phyloP scores from a whole-genome alignment of 2,329 filamentous ascomycete species.

The Aspergillus sp. region DNA sequence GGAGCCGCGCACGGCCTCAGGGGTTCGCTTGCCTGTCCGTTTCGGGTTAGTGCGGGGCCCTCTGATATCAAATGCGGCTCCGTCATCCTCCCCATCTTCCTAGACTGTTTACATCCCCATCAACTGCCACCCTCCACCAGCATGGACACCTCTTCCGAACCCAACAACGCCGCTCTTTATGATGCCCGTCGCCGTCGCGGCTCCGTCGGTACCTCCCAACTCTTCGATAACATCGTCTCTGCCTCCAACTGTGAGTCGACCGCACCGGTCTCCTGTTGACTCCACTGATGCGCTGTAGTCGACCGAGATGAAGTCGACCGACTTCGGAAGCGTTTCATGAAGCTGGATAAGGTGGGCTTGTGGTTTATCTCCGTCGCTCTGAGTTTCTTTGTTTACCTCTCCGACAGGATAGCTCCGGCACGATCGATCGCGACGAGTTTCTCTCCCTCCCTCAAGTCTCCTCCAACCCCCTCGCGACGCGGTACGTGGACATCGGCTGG shows the following conservation, averaged over 20 bases:
- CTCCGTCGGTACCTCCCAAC: slow-evolving; percentile 55
- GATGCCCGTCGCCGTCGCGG: slow-evolving; percentile 42
- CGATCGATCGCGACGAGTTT: slow-evolving; percentile 98
- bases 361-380: not conserved
- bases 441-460: slow-evolving; percentile 95
- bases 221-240: slow-evolving; percentile 94
- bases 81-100: slow-evolving; percentile 1
- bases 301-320: slow-evolving; percentile 96
- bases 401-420: slow-evolving; percentile 87
- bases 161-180: slow-evolving; percentile 45
- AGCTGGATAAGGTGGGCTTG: slow-evolving; percentile 82
- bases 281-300: slow-evolving; percentile 56
- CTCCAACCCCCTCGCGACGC: slow-evolving; percentile 93
- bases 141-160: slow-evolving; percentile 34
- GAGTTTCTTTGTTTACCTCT: slow-evolving; percentile 1
- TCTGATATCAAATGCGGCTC: slow-evolving; percentile 38
- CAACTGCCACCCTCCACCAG: slow-evolving; percentile 5
- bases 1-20: slow-evolving; percentile 41
- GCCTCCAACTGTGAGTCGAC: slow-evolving; percentile 81
- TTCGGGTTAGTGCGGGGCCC: slow-evolving; percentile 43
- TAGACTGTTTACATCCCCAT: slow-evolving; percentile 1
- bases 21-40: slow-evolving; percentile 40
- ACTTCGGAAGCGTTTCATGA: slow-evolving; percentile 97
- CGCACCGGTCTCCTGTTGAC: not conserved
- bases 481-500: slow-evolving; percentile 52